Evolutionary conservation across 257 asterid genomes (phyloP), one percentile per base, ranked within the genome.

Genomic region (Ilex aquifolium): DNA sequence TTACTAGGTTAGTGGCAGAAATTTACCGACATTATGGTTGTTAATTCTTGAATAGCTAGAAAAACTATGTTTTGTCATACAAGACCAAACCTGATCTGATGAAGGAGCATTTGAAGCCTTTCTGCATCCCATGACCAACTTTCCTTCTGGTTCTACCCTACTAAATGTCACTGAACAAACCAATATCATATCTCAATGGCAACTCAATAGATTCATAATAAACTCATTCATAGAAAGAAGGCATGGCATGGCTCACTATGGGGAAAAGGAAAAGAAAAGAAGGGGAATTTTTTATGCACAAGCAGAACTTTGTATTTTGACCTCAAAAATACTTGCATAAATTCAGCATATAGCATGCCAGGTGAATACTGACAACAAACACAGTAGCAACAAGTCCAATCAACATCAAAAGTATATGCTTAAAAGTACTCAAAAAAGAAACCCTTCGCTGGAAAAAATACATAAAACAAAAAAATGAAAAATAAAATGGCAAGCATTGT

Each of bases 91-190:
- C 99, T 82, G 88, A 74, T 83, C 88, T 8, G 72, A 39, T 57
- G 87, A 69, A 30, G 82, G 66, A 69, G 79, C 57, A 17, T 77
- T 58, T 56, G 88, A 69, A 66, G 84, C 79, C 81, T 89, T 92
- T 71, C 97, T 85, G 72, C 95, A 85, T 31, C 99, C 97, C 95
- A 92, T 87, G 73, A 92, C 88, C 80, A 92, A 74, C 84, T 76
- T 88, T 77, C 97, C 97, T 78, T 89, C 94, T 32, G 96, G 95
- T 79, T 87, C 95, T 81, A 82, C 73, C 81, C 96, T 82, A 75
- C 97, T 84, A 79, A 92, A 92, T 32, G 93, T 92, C 67, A 92
- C 99, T 92, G 96, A 72, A 53, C 57, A 53, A 16, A 17, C 31
- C 13, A 36, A 76, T 36, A 67, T 61, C 69, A 15, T 21, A 15